phyloP scores from a whole-genome alignment of 2,329 filamentous ascomycete species.

The Neoscytalidium dimidiatum region DNA sequence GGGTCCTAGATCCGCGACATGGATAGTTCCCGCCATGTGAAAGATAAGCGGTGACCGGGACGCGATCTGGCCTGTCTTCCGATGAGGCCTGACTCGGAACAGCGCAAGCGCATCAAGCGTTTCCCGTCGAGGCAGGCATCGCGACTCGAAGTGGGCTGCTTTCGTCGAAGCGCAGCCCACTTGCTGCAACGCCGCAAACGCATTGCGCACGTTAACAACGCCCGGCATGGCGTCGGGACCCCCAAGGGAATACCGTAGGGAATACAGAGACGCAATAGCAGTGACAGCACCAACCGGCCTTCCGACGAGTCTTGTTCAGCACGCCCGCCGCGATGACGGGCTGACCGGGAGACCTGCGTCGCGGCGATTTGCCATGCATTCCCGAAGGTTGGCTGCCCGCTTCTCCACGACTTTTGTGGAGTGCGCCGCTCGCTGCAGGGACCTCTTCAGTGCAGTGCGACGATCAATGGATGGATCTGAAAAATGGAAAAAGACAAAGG shows the following conservation, averaged over 20 bases:
- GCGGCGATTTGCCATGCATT: slow-evolving; percentile 15
- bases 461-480: neutral
- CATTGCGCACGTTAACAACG: neutral
- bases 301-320: slow-evolving; percentile 4
- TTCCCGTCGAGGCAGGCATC: slow-evolving; percentile 6
- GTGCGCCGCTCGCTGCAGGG: slow-evolving; percentile 13
- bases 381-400: slow-evolving; percentile 13
- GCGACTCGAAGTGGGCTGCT: slow-evolving; percentile 9
- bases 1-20: slow-evolving; percentile 15
- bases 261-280: slow-evolving; percentile 2
- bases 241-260: no score
- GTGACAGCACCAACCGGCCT: neutral
- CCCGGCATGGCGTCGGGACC: neutral
- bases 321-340: neutral
- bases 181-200: neutral
- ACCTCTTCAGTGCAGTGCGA: slow-evolving; percentile 9
- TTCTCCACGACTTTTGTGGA: neutral
- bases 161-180: slow-evolving; percentile 8
- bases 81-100: slow-evolving; percentile 11
- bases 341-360: slow-evolving; percentile 6
- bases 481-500: slow-evolving; percentile 10
- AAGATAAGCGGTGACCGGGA: slow-evolving; percentile 15
- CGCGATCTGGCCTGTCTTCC: slow-evolving; percentile 6
- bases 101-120: neutral
- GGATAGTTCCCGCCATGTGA: slow-evolving; percentile 2